A percentile compares a stretch with the other conserved stretches of the same genome.
Conservation (phyloP, 2,329 filamentous ascomycete genomes). For the Nannizziopsis arthrosporioides region DNA sequence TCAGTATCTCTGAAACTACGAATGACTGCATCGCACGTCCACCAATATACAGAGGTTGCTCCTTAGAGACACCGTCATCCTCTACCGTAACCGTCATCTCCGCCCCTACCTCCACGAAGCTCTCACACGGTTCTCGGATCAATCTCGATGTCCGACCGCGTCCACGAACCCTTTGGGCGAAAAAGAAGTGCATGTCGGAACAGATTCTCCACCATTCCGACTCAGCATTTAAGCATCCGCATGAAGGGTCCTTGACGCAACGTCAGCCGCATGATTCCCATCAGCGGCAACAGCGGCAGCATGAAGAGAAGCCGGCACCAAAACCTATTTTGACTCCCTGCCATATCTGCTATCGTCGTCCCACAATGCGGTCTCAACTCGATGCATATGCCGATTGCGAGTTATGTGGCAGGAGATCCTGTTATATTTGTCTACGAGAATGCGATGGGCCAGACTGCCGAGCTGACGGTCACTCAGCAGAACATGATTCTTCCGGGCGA, state of each 20-base stretch:
- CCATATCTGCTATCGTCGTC: slow-evolving; percentile 33
- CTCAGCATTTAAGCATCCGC: background rate
- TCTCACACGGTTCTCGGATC: slow-evolving; percentile 9
- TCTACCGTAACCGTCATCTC: slow-evolving; percentile 7
- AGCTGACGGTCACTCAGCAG: background rate
- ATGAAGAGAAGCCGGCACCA: background rate
- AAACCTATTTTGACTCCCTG: slow-evolving; percentile 25
- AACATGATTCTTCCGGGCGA: slow-evolving; percentile 14
- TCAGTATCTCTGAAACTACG: slow-evolving; percentile 1
- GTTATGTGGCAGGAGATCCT: slow-evolving; percentile 29
- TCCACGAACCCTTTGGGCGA: background rate
- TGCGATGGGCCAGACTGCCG: slow-evolving; percentile 27
- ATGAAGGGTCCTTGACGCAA: background rate
- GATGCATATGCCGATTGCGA: slow-evolving; percentile 35
- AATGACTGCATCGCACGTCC: background rate
- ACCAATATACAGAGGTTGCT: background rate
- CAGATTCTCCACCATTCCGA: slow-evolving; percentile 6
- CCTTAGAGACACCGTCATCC: background rate
- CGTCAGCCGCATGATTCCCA: too few species aligned
- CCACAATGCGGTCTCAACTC: slow-evolving; percentile 30
- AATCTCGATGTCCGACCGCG: slow-evolving; percentile 9
- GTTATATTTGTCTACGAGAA: slow-evolving; percentile 33
- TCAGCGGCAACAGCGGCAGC: slow-evolving; percentile 15
- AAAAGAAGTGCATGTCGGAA: slow-evolving; percentile 2
- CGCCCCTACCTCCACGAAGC: slow-evolving; percentile 2